A percentile compares a stretch with the other conserved stretches of the same genome.
These are phyloP conservation scores for Neurospora sp. DNA, from an alignment of 495 filamentous ascomycete species.

Conservation along the genomic window DNA sequence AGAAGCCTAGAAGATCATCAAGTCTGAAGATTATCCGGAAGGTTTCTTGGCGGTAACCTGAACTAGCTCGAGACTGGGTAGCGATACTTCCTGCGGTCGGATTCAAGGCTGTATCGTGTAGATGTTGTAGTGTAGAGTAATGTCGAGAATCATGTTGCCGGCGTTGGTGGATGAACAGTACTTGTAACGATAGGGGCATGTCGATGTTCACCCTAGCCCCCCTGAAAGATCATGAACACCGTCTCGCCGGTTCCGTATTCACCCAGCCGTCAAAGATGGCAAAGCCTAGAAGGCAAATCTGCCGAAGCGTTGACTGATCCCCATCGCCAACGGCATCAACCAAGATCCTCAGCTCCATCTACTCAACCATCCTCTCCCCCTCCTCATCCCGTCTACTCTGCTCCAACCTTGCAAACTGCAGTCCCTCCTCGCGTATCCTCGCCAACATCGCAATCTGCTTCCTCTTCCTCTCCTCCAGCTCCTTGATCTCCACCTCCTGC, in stretches of 20 bases:
- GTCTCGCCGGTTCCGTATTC: not conserved
- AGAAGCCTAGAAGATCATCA: not conserved
- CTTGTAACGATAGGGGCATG: not conserved
- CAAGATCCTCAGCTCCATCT: not conserved
- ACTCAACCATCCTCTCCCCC: conserved; percentile 17
- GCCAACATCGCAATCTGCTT: conserved; percentile 47
- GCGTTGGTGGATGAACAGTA: not conserved
- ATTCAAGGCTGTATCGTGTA: not conserved
- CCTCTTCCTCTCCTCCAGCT: conserved; percentile 57
- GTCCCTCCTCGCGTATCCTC: conserved; percentile 33
- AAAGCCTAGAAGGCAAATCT: not conserved
- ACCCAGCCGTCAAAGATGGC: not conserved
- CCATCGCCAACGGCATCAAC: not conserved
- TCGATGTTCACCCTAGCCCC: not conserved
- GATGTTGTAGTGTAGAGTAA: not conserved
- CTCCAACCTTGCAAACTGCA: conserved; percentile 19
- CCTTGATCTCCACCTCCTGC: conserved; percentile 69
- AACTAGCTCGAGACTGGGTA: not conserved
- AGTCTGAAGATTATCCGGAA: not conserved
- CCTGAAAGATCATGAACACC: not conserved
- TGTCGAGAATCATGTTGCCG: not conserved
- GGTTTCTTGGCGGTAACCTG: not conserved
- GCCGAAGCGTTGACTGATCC: not conserved
- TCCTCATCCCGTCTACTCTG: conserved; percentile 3
- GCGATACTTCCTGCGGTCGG: not conserved